Conservation (phyloP, 805 yeast genomes). For the Wickerhamiella qilinensis region DNA sequence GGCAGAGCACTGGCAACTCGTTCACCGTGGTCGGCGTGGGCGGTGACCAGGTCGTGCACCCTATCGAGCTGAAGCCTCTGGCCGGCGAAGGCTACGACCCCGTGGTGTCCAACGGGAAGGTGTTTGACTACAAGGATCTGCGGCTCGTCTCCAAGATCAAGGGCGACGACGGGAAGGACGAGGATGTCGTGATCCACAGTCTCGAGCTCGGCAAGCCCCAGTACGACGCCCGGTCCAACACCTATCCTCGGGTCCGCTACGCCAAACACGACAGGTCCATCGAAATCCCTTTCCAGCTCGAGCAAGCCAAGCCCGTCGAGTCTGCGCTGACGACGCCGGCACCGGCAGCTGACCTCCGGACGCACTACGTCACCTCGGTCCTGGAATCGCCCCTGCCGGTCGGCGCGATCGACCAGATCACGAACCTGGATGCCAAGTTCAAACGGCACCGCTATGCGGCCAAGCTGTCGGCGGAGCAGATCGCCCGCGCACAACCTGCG, state of each 20-base stretch:
- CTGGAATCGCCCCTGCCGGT: constrained; percentile 54
- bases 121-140: constrained; percentile 42
- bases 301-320: constrained; percentile 31
- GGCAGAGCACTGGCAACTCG: constrained; percentile 41
- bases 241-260: constrained; percentile 60
- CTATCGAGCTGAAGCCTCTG: constrained; percentile 34
- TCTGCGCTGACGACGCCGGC: constrained; percentile 42
- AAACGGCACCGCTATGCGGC: constrained; percentile 33
- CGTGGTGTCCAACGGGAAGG: constrained; percentile 50
- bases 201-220: constrained; percentile 50
- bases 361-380: constrained; percentile 55
- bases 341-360: constrained; percentile 46
- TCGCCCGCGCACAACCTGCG: constrained; percentile 37
- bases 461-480: constrained; percentile 44
- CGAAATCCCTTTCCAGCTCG: constrained; percentile 86
- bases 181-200: constrained; percentile 66
- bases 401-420: constrained; percentile 47
- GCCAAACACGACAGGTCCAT: constrained; percentile 54
- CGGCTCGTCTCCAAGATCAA: constrained; percentile 65
- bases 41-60: constrained; percentile 48
- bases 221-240: constrained; percentile 58
- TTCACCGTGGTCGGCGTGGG: constrained; percentile 53
- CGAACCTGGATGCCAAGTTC: constrained; percentile 60
- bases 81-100: constrained; percentile 48
- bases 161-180: constrained; percentile 43